phyloP scores from a whole-genome alignment of 192 early-diverging fungal species.

The Funneliformis geosporum region DNA sequence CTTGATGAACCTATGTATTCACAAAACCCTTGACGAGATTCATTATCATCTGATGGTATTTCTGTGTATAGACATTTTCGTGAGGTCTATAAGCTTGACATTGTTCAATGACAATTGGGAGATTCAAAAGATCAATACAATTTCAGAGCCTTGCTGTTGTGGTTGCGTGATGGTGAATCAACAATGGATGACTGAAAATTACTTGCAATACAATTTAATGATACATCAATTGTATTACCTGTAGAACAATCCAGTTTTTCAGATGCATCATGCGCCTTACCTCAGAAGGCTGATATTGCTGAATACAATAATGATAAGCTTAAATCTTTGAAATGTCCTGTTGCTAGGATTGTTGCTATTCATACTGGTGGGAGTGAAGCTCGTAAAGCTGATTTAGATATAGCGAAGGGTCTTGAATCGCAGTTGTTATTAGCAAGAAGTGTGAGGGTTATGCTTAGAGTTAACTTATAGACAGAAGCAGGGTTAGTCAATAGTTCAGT shows the following conservation, averaged over 20 bases:
- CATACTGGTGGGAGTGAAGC: not conserved
- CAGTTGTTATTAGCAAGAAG: too few species aligned
- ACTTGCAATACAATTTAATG: not conserved
- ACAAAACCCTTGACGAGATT: too few species aligned
- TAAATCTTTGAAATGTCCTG: not conserved
- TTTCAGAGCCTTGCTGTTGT: not conserved
- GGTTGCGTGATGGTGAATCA: not conserved
- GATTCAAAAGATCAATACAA: not conserved
- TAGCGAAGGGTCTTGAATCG: not conserved
- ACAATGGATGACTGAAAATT: not conserved
- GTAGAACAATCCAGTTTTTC: not conserved
- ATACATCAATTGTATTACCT: too few species aligned
- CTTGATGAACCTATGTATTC: too few species aligned
- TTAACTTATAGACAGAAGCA: too few species aligned
- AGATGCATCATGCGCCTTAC: not conserved
- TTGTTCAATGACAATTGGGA: not conserved
- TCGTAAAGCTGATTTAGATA: not conserved
- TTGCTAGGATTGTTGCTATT: not conserved
- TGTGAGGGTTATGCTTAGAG: too few species aligned
- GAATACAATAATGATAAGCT: not conserved
- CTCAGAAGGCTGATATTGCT: too few species aligned
- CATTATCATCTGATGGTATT: too few species aligned
- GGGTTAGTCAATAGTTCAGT: too few species aligned
- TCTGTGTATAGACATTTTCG: too few species aligned
- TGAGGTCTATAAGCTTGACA: too few species aligned